phyloP scores from a whole-genome alignment of 1,284 basidiomycete genomes.

The Stygiomarasmius scandens region DNA sequence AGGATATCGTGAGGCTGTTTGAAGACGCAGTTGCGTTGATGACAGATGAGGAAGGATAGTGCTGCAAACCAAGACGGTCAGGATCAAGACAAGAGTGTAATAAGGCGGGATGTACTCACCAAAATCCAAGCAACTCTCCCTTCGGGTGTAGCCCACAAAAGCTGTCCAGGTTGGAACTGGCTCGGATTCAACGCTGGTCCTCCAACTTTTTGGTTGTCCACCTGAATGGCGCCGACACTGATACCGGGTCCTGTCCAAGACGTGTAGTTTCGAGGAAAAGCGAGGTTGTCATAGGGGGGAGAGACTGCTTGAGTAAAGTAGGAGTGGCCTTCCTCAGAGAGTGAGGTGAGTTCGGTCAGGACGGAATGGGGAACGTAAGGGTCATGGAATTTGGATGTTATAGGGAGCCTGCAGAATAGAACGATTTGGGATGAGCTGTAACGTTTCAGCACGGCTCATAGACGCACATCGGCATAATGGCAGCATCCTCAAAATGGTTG shows the following conservation, averaged over 20 bases:
- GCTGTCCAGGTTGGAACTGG: constrained; percentile 25
- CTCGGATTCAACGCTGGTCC: constrained; percentile 28
- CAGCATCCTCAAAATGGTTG: constrained; percentile 30
- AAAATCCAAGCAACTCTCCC: constrained; percentile 19
- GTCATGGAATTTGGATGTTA: constrained; percentile 32
- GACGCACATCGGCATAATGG: constrained; percentile 26
- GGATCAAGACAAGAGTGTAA: background rate
- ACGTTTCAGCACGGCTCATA: background rate
- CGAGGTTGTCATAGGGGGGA: constrained; percentile 28
- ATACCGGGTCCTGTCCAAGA: constrained; percentile 29
- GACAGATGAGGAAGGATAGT: constrained; percentile 28
- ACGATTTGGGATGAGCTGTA: background rate
- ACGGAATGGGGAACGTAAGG: constrained; percentile 8
- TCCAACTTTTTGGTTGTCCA: constrained; percentile 28
- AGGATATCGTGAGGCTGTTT: constrained; percentile 26
- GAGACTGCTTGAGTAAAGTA: constrained; percentile 29
- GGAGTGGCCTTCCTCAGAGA: constrained; percentile 17
- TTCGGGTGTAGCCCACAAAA: constrained; percentile 26
- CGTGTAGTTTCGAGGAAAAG: constrained; percentile 31
- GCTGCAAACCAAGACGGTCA: constrained; percentile 15
- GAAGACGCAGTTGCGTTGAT: constrained; percentile 27
- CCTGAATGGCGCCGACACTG: constrained; percentile 30
- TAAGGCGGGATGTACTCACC: constrained; percentile 6
- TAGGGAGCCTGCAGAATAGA: constrained; percentile 11
- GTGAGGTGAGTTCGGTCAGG: constrained; percentile 4